Percentiles rank a stretch among this genome's conserved stretches.
phyloP scores from a whole-genome alignment of 2,329 filamentous ascomycete species.

The Aspergillus proliferans region DNA sequence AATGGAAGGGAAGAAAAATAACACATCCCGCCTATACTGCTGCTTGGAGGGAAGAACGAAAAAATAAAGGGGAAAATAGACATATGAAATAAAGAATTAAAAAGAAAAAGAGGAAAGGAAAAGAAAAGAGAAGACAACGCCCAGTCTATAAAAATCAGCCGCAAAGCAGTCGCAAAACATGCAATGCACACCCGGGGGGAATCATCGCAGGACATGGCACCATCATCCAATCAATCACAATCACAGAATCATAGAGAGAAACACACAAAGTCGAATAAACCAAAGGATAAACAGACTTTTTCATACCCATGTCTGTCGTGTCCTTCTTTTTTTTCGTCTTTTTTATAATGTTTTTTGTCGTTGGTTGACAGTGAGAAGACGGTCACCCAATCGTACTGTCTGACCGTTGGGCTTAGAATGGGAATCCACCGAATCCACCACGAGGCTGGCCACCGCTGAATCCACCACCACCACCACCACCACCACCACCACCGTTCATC shows the following conservation, averaged over 20 bases:
- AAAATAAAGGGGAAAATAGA: neutral
- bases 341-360: neutral
- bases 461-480: constrained; percentile 38
- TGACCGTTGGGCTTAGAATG: constrained; percentile 41
- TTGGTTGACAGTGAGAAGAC: neutral
- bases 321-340: neutral
- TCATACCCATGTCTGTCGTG: neutral
- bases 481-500: constrained; percentile 59
- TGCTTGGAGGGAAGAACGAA: neutral
- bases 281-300: neutral
- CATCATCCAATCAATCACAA: constrained; percentile 3
- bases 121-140: constrained; percentile 2
- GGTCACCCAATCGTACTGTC: neutral
- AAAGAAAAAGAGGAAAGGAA: constrained; percentile 5
- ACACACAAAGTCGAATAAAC: neutral
- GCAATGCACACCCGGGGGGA: constrained; percentile 7
- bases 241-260: neutral
- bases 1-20: neutral
- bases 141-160: constrained; percentile 8
- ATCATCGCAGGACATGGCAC: constrained; percentile 5
- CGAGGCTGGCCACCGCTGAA: constrained; percentile 32
- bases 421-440: constrained; percentile 51
- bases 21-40: neutral
- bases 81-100: constrained; percentile 1
- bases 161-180: constrained; percentile 4